A percentile compares a stretch with the other conserved stretches of the same genome.
Evolutionary conservation across 176 grass and related monocot genomes (phyloP).

Genomic region (Zea mays): DNA sequence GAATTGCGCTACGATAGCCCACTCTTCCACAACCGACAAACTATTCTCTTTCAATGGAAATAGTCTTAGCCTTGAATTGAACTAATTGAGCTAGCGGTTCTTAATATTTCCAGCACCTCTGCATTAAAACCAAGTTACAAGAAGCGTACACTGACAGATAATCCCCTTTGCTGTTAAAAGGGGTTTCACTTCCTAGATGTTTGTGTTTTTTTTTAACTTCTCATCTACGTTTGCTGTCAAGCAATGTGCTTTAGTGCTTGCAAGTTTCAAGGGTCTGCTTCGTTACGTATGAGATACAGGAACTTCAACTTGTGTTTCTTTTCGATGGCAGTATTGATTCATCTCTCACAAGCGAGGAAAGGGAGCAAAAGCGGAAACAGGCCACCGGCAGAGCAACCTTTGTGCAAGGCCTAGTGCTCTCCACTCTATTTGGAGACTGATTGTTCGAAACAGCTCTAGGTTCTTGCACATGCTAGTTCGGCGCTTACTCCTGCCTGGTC

Average conservation of each 20-base stretch:
- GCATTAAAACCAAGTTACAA: background rate
- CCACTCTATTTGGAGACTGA: constrained; percentile 82
- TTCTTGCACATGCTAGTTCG: constrained; percentile 36
- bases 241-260: background rate
- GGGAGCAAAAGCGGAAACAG: constrained; percentile 91
- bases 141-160: background rate
- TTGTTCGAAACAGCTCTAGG: constrained; percentile 10
- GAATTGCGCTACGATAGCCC: background rate
- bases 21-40: background rate
- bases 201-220: constrained; percentile 4
- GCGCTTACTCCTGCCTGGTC: background rate
- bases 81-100: background rate
- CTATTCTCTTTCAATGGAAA: constrained; percentile 8
- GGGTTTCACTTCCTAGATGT: background rate
- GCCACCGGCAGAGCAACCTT: constrained; percentile 72
- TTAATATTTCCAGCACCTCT: background rate
- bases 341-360: constrained; percentile 78
- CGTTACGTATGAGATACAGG: background rate
- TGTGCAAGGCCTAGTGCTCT: constrained; percentile 71
- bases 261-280: background rate
- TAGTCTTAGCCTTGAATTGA: background rate
- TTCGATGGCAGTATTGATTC: constrained; percentile 63
- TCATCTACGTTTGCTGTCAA: background rate
- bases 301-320: background rate
- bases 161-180: background rate